Base-by-base conservation (phyloP, 208 protist species). In the Acanthamoeba healyi region DNA sequence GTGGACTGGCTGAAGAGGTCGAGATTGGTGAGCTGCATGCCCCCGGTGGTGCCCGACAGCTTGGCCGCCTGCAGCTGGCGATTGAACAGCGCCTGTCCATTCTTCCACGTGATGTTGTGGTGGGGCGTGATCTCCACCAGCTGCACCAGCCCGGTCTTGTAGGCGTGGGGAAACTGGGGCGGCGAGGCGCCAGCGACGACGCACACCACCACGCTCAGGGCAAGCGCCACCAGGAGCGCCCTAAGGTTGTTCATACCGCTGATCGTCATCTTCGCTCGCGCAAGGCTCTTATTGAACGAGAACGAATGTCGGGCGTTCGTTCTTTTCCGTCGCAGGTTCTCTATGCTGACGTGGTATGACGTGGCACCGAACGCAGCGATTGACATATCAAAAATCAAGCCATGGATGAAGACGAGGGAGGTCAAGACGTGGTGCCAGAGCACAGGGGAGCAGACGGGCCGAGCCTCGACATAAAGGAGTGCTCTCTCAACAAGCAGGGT, bases 401-500 rank as follows among this genome's bases (percentile, higher is more conserved):
- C n/a, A 15, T 61, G 54, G 54, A 15, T 24, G 12, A 61, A 19
- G n/a, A 67, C 0, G 58, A 67, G 5, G 58, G 34, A 34, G 58
- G 1, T 12, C 49, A 54, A 67, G 32, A n/a, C 44, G 67, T 26
- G 44, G 67, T 58, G 49, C 4, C 61, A 70, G 6, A 70, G 6
- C 24, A 36, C 4, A 74, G 1, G 0, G 17, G 44, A 7, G 14
- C 17, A 7, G 22, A 12, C 1, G 67, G 10, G 67, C 67, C 67
- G 26, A 0, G 67, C 1, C 36, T 46, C 67, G 44, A 77, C 19
- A 77, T 84, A 1, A 84, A 84, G 74, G 24, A 49, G 38, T 84
- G 74, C 44, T 84, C 74, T 17, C 74, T 84, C 44, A 84, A 84
- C 74, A 84, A 58, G 42, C 9, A 84, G 42, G 74, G 74, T 84